Evolutionary conservation across 345 rosid species (phyloP), one percentile per base, ranked within the genome.

Genomic region (Triadica sebifera): DNA sequence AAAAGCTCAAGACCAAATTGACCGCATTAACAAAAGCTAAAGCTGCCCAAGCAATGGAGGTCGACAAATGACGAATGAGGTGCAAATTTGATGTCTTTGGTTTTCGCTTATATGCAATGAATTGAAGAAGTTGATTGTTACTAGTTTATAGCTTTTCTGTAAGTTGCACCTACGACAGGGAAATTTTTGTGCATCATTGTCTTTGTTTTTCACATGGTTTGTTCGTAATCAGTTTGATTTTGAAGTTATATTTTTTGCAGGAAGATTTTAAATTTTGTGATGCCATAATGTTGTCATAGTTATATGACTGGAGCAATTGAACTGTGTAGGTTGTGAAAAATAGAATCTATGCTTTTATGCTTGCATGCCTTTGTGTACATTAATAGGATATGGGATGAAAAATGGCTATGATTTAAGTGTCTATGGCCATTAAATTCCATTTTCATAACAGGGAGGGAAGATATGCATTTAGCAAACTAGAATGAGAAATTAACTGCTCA

Each of bases 31-130:
- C 90, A 6, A 93, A 91, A 81, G 98, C 99, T 69, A 93, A 93
- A 82, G 99, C 85, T 70, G 89, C 87, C 8, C 99, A 91, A 78
- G 99, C 96, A 4, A 93, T 96, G 99, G 98, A 96, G 86, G 86
- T 96, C 3, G 96, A 90, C 79, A 81, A 86, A 22, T 90, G 91
- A 91, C 75, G 81, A 86, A n/a, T 90, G 90, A 89, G 80, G 71
- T 80, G 67, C 58, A 52, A 46, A 19, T 43, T 74, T 6, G 37
- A 41, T 24, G 34, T 29, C n/a, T 4, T 17, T 12, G 22, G 46
- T 19, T 2, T 12, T 47, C 3, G 8, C 34, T 66, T 16, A 25
- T 39, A 34, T n/a, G 11, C 25, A 45, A 8, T 39, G 7, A 34
- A 41, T 70, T 59, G 51, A 37, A 29, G 22, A 47, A 47, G 16